Base-by-base conservation (phyloP, 2,329 filamentous ascomycete genomes). In the Dactylellina parvicollis region DNA sequence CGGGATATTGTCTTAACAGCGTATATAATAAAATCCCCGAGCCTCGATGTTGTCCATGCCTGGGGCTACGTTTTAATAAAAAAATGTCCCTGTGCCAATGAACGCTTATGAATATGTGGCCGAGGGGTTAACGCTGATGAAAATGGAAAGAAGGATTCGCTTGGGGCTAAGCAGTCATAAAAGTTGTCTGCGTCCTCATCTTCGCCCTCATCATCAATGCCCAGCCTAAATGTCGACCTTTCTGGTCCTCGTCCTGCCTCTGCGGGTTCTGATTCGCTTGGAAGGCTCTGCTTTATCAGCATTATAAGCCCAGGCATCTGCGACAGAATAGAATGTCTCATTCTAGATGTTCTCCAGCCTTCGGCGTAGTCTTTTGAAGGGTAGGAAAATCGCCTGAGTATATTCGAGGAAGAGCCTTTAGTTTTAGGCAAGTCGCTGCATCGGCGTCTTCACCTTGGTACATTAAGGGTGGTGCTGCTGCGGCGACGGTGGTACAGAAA, bases 121-220 rank as follows among this genome's bases (percentile, higher is more conserved):
- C n/a, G 30, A 3, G 49, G 49, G 3, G 22, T 16, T 3, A 55
- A 30, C 5, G 10, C 30, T 4, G 49, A 36, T 9, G 49, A 10
- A 26, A 55, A 55, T 5, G 49, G 49, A 22, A 55, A 55, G n/a
- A 55, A 55, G 14, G 28, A 36, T 10, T 55, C 49, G 16, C 49
- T 55, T 2, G 49, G 49, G 2, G 20, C 32, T 3, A 55, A n/a
- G 18, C n/a, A 38, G 32, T 55, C 49, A 16, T 55, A 55, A 55
- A 55, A 55, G 30, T 55, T 55, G 3, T 50, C 46, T 7, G 8
- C 42, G 3, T 55, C 49, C 14, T 55, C 30, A 9, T 36, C n/a
- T 5, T 20, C 22, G 24, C 32, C 47, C 22, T 14, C n/a, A 16
- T n/a, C 8, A n/a, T 18, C 47, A 9, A 30, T 16, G 7, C 10